phyloP scores from a whole-genome alignment of 2,329 filamentous ascomycete genomes.

The Dendryphion nanum region DNA sequence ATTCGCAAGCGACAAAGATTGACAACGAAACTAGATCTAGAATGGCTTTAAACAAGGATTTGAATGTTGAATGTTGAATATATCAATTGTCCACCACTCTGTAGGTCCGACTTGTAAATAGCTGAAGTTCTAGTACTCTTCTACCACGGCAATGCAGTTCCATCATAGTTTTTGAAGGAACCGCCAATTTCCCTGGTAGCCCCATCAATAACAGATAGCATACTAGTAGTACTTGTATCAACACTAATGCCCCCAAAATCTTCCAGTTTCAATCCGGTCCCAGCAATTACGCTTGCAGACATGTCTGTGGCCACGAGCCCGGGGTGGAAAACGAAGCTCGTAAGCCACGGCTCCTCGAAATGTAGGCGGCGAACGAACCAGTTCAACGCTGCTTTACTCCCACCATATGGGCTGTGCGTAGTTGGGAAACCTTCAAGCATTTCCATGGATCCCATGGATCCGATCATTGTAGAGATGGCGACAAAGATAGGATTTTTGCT shows the following conservation, averaged over 20 bases:
- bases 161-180: constrained; percentile 3
- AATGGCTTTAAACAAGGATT: too few species aligned
- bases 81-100: too few species aligned
- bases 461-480: constrained; percentile 1
- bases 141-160: constrained; percentile 1
- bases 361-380: constrained; percentile 10
- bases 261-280: constrained; percentile 1
- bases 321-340: constrained; percentile 2
- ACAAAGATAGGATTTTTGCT: constrained; percentile 5
- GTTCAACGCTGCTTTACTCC: constrained; percentile 14
- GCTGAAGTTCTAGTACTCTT: too few species aligned
- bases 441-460: constrained; percentile 1
- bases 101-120: too few species aligned
- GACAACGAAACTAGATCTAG: too few species aligned
- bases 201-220: constrained; percentile 2
- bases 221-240: constrained; percentile 2
- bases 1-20: too few species aligned
- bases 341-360: constrained; percentile 3
- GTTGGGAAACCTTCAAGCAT: neutral
- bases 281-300: neutral
- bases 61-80: too few species aligned
- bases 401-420: constrained; percentile 1
- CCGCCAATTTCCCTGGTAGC: constrained; percentile 2
- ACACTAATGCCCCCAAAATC: constrained; percentile 2
- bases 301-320: constrained; percentile 3